phyloP scores from a whole-genome alignment of 768 basidiomycete species.

The Pulveroboletus sp. region DNA sequence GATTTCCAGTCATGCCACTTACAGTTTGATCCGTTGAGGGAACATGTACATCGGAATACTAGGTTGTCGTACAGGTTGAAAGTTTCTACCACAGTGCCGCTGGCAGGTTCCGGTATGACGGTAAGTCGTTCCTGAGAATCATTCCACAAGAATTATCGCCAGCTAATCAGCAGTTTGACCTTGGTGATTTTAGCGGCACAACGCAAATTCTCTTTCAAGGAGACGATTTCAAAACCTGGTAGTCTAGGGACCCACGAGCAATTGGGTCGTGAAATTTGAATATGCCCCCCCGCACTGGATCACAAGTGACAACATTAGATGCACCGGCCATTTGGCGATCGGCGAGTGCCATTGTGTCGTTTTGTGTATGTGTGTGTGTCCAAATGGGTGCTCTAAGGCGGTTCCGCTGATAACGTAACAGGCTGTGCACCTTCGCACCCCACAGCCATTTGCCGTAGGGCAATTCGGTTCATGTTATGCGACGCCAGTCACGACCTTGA shows the following conservation, averaged over 20 bases:
- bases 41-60: neutral
- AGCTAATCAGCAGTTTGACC: no score
- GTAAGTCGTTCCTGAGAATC: constrained; percentile 21
- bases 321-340: no score
- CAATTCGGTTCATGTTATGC: constrained; percentile 16
- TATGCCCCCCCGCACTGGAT: no score
- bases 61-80: neutral
- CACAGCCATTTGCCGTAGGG: constrained; percentile 18
- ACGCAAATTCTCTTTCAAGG: no score
- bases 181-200: no score
- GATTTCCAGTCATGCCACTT: neutral
- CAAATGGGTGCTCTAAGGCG: constrained; percentile 18
- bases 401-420: constrained; percentile 32
- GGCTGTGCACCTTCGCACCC: constrained; percentile 17
- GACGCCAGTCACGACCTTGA: constrained; percentile 14
- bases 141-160: constrained; percentile 1
- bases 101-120: neutral
- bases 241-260: no score
- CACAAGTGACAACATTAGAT: no score
- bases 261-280: no score
- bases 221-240: no score
- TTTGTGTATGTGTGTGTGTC: neutral
- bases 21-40: neutral
- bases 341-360: no score
- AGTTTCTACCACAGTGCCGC: no score